Evolutionary conservation across 2,329 filamentous ascomycete genomes (phyloP), one percentile per base, ranked within the genome.

Genomic region (Aspergillus viridinutans): DNA sequence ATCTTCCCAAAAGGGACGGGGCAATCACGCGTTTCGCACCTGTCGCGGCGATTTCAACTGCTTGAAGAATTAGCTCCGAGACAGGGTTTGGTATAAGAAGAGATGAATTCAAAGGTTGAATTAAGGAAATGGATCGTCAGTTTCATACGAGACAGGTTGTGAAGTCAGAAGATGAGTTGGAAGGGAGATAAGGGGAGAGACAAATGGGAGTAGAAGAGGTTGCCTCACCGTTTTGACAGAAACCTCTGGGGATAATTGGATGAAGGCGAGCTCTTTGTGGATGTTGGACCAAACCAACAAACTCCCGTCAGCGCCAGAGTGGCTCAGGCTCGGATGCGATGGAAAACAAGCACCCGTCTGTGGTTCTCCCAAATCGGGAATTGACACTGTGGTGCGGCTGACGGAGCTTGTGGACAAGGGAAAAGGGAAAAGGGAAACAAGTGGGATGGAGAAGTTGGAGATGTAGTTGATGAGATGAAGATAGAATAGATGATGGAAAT

Each of bases 121-220:
- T 17, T 17, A 12, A 47, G 21, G 23, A 47, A 47, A 47, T 21
- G 43, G 43, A 47, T 14, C 5, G 43, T 10, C 21, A 12, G 43
- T 47, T 47, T 23, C 43, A 47, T 47, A 35, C 12, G 14, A 35
- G 32, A 35, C 12, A 35, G 14, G 14, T 35, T 35, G 32, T 35
- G 14, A 25, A 47, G 32, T 17, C 1, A 23, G 57, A 53, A 54
- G 64, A 66, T 61, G 62, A 52, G 58, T 52, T 62, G 61, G 53
- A 28, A 59, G 58, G 60, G 64, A 61, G 60, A 63, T 62, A 65
- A 61, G 65, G 58, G 62, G 65, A 62, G 63, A 64, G 55, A 63
- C 50, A 61, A 58, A 63, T 60, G 55, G 57, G 26, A 32, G 29
- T 12, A 54, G 26, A 28, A 32, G 21, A 45, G 47, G 45, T 50